Conservation (phyloP, 345 rosid species). For the Microcos paniculata region DNA sequence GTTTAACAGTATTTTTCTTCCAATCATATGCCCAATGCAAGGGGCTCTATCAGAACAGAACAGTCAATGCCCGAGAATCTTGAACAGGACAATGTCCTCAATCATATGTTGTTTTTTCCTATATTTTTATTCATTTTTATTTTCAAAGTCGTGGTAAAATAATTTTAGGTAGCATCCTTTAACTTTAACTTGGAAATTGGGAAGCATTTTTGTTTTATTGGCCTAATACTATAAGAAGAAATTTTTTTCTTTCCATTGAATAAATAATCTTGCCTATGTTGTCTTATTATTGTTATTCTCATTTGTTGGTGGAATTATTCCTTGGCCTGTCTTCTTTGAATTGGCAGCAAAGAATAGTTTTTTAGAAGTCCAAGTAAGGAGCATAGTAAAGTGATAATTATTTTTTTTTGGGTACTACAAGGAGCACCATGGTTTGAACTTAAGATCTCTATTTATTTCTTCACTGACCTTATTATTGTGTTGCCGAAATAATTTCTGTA, state of each 20-base stretch:
- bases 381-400: no score
- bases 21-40: background rate
- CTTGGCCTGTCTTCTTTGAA: background rate
- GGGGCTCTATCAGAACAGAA: background rate
- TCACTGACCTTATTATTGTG: no score
- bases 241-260: background rate
- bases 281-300: conserved; percentile 10
- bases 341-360: background rate
- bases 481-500: no score
- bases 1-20: background rate
- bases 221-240: background rate
- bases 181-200: conserved; percentile 24
- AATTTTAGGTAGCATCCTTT: conserved; percentile 18
- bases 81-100: conserved; percentile 3
- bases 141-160: background rate
- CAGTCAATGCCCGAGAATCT: conserved; percentile 8
- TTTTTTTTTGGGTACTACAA: no score
- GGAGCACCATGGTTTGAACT: no score
- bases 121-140: no score
- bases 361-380: background rate
- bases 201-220: conserved; percentile 22
- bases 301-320: conserved; percentile 16
- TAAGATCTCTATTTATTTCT: no score
- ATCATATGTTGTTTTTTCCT: background rate
- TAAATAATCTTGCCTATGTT: background rate